These are phyloP conservation scores for Fusarium sp. DNA, from an alignment of 2,329 filamentous ascomycete genomes.

Conservation along the genomic window DNA sequence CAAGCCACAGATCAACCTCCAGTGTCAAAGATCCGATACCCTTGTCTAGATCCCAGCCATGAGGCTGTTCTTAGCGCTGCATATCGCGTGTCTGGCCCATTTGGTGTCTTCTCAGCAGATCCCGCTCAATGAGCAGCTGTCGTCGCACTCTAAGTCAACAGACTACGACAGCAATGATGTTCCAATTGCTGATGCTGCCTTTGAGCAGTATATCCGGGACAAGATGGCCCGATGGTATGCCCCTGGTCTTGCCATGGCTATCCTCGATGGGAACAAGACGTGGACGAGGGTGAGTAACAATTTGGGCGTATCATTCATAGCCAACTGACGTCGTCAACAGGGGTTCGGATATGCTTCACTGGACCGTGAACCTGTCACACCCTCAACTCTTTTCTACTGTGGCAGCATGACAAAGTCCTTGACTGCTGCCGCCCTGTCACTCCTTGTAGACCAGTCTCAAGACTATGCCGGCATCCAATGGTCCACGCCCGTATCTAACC, in stretches of 20 bases:
- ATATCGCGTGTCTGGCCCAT: not conserved
- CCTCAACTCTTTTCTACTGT: constrained; percentile 62
- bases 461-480: constrained; percentile 57
- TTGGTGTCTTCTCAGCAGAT: not conserved
- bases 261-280: constrained; percentile 53
- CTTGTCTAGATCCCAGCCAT: not conserved
- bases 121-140: not conserved
- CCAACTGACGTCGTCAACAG: constrained; percentile 19
- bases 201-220: constrained; percentile 42
- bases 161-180: constrained; percentile 12
- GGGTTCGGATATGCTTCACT: constrained; percentile 56
- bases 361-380: constrained; percentile 51
- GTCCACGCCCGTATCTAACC: constrained; percentile 55
- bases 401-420: constrained; percentile 67
- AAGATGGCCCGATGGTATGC: constrained; percentile 50
- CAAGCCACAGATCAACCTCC: not conserved
- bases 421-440: constrained; percentile 60
- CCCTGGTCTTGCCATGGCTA: constrained; percentile 56
- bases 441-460: constrained; percentile 58
- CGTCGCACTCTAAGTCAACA: not conserved
- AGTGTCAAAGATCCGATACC: not conserved
- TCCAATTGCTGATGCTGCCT: constrained; percentile 14
- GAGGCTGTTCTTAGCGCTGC: not conserved
- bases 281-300: constrained; percentile 46
- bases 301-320: not conserved